Percentiles rank a stretch among this genome's conserved stretches.
Evolutionary conservation across 495 filamentous ascomycete genomes (phyloP).

Genomic region (Parathielavia appendiculata): DNA sequence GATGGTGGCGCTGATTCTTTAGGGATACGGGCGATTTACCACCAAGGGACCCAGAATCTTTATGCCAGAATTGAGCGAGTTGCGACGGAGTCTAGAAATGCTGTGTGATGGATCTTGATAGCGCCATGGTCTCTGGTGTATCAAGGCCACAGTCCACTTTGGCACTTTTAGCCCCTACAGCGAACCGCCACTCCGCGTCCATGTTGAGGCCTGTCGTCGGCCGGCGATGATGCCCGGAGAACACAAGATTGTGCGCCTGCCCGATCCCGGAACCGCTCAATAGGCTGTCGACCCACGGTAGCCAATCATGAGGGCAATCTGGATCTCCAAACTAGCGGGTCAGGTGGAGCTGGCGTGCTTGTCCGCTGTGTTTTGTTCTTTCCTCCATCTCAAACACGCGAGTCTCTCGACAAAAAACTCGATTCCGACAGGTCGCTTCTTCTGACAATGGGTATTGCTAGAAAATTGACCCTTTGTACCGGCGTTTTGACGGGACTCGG

Average conservation of each 20-base stretch:
- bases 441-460: constrained; percentile 46
- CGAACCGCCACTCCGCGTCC: too few relatives aligned
- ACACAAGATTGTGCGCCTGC: neutral
- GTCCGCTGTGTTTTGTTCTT: neutral
- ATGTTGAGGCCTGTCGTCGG: too few relatives aligned
- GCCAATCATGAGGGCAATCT: neutral
- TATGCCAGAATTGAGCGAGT: neutral
- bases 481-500: constrained; percentile 34
- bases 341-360: neutral
- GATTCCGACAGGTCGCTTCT: neutral
- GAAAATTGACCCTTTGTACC: constrained; percentile 39
- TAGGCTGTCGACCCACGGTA: neutral
- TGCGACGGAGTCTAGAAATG: neutral
- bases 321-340: neutral
- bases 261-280: neutral
- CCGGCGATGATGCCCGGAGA: too few relatives aligned
- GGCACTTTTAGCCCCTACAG: too few relatives aligned
- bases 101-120: neutral
- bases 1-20: too few relatives aligned
- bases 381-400: neutral
- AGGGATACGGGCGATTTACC: neutral
- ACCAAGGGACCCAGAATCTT: neutral
- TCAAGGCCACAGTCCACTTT: too few relatives aligned
- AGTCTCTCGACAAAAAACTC: neutral
- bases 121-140: too few relatives aligned